Evolutionary conservation across 2,329 filamentous ascomycete species (phyloP).

Genomic region (Fusarium denticulatum): DNA sequence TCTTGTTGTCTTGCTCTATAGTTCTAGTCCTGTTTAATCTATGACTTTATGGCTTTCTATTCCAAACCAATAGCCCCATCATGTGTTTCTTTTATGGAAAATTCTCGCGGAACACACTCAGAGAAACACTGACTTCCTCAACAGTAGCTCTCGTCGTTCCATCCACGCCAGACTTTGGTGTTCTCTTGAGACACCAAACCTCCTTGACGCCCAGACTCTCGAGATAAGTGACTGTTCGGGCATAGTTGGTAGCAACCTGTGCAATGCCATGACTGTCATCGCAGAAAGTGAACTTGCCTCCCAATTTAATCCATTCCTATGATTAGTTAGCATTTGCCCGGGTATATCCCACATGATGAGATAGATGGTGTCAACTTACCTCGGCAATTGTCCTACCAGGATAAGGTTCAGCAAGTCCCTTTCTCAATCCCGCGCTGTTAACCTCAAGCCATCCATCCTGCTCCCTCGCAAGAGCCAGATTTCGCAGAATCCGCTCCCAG

Average conservation of each 20-base stretch:
- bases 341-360: neutral
- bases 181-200: constrained; percentile 66
- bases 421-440: constrained; percentile 87
- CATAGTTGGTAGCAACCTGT: constrained; percentile 89
- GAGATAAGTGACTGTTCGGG: constrained; percentile 75
- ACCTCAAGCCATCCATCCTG: constrained; percentile 90
- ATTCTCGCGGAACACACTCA: constrained; percentile 52
- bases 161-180: constrained; percentile 42
- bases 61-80: neutral
- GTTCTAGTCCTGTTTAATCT: constrained; percentile 32
- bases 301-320: constrained; percentile 76
- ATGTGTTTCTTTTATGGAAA: constrained; percentile 28
- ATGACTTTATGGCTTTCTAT: constrained; percentile 24
- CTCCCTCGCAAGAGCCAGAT: constrained; percentile 73
- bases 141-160: constrained; percentile 50
- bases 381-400: constrained; percentile 81
- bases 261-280: constrained; percentile 93
- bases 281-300: constrained; percentile 87
- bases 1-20: constrained; percentile 18
- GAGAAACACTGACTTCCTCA: constrained; percentile 55
- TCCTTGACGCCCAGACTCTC: constrained; percentile 70
- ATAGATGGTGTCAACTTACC: constrained; percentile 56
- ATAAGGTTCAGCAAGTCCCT: constrained; percentile 92
- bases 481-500: constrained; percentile 79
- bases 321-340: neutral